Base-by-base conservation (phyloP, 1,284 basidiomycete species). In the Pholiota adiposa region DNA sequence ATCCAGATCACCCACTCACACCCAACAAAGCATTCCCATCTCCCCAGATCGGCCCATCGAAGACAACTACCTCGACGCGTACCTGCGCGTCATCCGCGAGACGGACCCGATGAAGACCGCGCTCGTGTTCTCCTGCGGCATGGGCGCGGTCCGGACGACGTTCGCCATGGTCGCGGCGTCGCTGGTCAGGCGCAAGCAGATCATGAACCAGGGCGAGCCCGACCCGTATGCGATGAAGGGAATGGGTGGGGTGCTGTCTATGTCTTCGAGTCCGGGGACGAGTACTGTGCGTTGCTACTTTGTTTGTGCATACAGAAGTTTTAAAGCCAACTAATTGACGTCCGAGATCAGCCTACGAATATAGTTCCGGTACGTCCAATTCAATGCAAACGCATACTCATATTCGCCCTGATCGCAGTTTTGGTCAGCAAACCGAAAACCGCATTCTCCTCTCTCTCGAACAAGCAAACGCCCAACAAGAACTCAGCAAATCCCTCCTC, bases 121-220 rank as follows among this genome's bases (percentile, higher is more conserved):
- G 0, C 80, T 99, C 16, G 93, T 99, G 2, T 98, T 99, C 74
- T 97, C 94, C 59, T 98, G 97, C 73, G 97, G 97, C 41, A 96
- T 97, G 85, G 97, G 97, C 44, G 94, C 95, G 2, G 96, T 97
- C 0, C 87, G 97, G 41, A 97, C 97, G 2, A 98, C 97, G 0
- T 98, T 98, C 72, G 97, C 94, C 4, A 99, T 99, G 97, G 88
- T 92, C 14, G 94, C 96, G 1, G 96, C 97, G 0, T 88, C 93
- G 62, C 83, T 99, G 23, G 83, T 99, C 0, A 83, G 97, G 29
- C 80, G 97, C 29, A 92, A 90, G 69, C 95, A 98, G 74, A 79
- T 96, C 41, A 83, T 98, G n/a, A 76, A 85, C 16, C 79, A 83
- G 19, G 94, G 93, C 0, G 74, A 89, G 54, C 82, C 85, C 2